Evolutionary conservation across 2,329 filamentous ascomycete genomes (phyloP), one percentile per base, ranked within the genome.

Genomic region (Cladosporium oxysporum): DNA sequence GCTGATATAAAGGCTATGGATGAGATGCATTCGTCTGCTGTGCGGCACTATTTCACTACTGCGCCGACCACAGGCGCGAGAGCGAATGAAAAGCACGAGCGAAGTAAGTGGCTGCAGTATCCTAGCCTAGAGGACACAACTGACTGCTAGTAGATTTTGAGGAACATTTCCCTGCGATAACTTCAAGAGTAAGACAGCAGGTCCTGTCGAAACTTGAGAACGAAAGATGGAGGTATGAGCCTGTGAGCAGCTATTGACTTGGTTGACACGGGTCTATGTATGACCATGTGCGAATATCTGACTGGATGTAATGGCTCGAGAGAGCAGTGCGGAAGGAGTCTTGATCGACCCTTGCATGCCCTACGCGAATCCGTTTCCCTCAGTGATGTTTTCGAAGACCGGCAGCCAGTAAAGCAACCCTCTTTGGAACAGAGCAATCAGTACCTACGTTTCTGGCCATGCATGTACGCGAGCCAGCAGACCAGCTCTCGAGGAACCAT

Each of bases 201-300:
- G 62, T 59, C 12, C 41, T 65, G 62, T 35, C 41, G 5, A 65
- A 59, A 52, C 52, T 65, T 6, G 62, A 59, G 55, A 37, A 28
- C 10, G 62, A 65, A 57, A 26, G n/a, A 37, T 65, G 62, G 62
- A 50, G 62, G 57, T 65, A 41, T 23, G 62, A 65, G 35, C 49
- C 60, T n/a, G 60, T 59, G 35, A 59, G 57, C 35, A 47, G 33
- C 37, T 59, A 44, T 31, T 59, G 37, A 59, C n/a, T 21, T 47
- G 14, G n/a, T 47, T 47, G 41, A 23, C 41, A 21, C 41, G 41
- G n/a, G n/a, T 12, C n/a, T 44, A 47, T 47, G 41, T 21, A 47
- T 47, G 41, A 47, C 12, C 41, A 47, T 47, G 41, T 21, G 12
- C 8, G 41, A 23, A 5, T 3, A 21, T 21, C n/a, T 47, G n/a